Evolutionary conservation across 73 alveolate species (phyloP), one percentile per base, ranked within the genome.

Genomic region (Loxodes magnus): DNA sequence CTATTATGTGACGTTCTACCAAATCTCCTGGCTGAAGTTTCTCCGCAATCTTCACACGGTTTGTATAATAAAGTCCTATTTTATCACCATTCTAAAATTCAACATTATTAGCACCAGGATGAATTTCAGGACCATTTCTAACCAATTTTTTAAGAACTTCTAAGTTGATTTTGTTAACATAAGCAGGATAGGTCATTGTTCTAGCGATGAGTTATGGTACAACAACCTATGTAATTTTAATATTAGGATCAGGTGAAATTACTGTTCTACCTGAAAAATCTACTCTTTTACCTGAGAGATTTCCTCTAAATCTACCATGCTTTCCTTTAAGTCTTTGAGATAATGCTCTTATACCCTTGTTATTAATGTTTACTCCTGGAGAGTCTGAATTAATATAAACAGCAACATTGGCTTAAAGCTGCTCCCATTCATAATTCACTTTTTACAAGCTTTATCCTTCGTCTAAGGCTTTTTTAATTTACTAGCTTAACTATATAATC

Each of bases 241-340:
- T 74, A 77, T 96, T 96, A 33, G 99, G 99, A 66, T 96, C 99
- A 3, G 99, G 99, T 9, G 98, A 90, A 53, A 96, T 96, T 43
- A 96, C 99, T 25, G 99, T 91, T 64, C 99, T 79, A 28, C 98
- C 99, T 4, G 96, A 77, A 74, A 82, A 96, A 66, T 96, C 99
- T 15, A 89, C 98, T 79, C 99, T 93, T 65, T 96, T 96, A 36
- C 98, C 99, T 21, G 94, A 77, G 67, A 96, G 69, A 64, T 96
- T 93, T 16, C 95, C 94, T 57, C 99, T 84, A 53, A 96, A 91
- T 71, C 98, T 77, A 4, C 98, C 98, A 19, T 77, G 83, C 66
- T 95, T 93, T 15, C 99, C 99, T 60, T 91, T 96, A 38, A 96
- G 71, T 57, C 99, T 55, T 46, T 94, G 70, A 61, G 94, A 75